Evolutionary conservation across 345 rosid genomes (phyloP), one percentile per base, ranked within the genome.

Genomic region (Lenwebbia sp.): DNA sequence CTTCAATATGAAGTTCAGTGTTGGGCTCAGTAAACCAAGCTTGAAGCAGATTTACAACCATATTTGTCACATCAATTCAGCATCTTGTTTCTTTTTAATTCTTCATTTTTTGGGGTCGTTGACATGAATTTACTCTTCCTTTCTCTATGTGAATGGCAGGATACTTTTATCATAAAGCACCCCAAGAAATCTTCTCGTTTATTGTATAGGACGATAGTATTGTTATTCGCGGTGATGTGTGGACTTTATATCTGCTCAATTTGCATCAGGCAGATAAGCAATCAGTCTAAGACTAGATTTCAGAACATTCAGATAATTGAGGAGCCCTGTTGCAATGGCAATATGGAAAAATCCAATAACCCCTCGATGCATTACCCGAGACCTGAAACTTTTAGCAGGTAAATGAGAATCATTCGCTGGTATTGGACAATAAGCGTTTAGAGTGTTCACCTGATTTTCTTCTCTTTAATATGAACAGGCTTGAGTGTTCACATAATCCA

Each of bases 311-410:
- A 89, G 89, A 85, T 93, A 65, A 90, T 92, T n/a, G 90, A 87
- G 57, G 86, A 40, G 75, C 91, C 94, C 51, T 40, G 86, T 86
- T 83, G 81, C 62, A 90, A 84, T 50, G 75, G 37, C 52, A 84
- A 78, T 26, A 49, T 75, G 23, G 52, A 76, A 56, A 83, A 85
- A 6, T 41, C 87, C 25, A 90, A 89, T 85, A 65, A 89, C 83
- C 91, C 95, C 84, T 84, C 26, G 23, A 47, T 93, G 87, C 99
- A 97, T 87, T 97, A 92, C 91, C 99, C 99, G 21, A 89, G 85
- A 85, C 99, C 99, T 26, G 87, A 91, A 84, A 95, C 98, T 87
- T 96, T 96, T 90, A 94, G 88, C 88, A 89, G 99, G 99, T 97
- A 93, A 70, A 33, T 33, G 15, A 78, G 19, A 15, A 84, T 86